Evolutionary conservation across 108 stramenopile species (phyloP), one percentile per base, ranked within the genome.

Genomic region (Cyclotella choctawhatcheeana): DNA sequence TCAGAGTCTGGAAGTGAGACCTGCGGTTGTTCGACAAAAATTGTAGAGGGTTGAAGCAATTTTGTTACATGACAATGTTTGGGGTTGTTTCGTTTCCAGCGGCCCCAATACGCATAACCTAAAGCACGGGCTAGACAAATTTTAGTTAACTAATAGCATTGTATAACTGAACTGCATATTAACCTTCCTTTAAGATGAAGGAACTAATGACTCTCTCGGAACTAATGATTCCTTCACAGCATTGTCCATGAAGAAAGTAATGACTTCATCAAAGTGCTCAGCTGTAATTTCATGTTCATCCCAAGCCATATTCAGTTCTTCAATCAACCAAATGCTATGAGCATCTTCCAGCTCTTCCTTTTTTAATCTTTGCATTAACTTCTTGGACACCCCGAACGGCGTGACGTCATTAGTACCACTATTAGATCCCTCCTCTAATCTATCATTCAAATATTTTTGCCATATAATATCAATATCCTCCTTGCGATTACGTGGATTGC

Each of bases 1-100:
- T 44, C 86, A 13, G 72, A 79, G 20, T 76, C 81, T 33, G 92
- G 92, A 26, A 68, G 77, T 30, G 92, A 93, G 67, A 84, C 84
- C 16, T 93, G 92, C 61, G 88, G 81, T 8, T 93, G 92, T 68
- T 87, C 91, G 2, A 76, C 83, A 3, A 73, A 73, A 58, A 86
- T 92, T 60, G 65, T 61, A 20, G 71, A 79, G 26, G 64, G 37
- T 59, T 33, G 37, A 54, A 53, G n/a, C n/a, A n/a, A n/a, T n/a
- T n/a, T n/a, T n/a, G n/a, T n/a, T n/a, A n/a, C n/a, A n/a, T n/a
- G n/a, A n/a, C n/a, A n/a, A n/a, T n/a, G n/a, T n/a, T n/a, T n/a
- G n/a, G n/a, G n/a, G n/a, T n/a, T n/a, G n/a, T n/a, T n/a, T n/a
- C n/a, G n/a, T n/a, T n/a, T n/a, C n/a, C n/a, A n/a, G n/a, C n/a